Base-by-base conservation (phyloP, 2,329 filamentous ascomycete genomes). In the Pseudonectria foliicola region DNA sequence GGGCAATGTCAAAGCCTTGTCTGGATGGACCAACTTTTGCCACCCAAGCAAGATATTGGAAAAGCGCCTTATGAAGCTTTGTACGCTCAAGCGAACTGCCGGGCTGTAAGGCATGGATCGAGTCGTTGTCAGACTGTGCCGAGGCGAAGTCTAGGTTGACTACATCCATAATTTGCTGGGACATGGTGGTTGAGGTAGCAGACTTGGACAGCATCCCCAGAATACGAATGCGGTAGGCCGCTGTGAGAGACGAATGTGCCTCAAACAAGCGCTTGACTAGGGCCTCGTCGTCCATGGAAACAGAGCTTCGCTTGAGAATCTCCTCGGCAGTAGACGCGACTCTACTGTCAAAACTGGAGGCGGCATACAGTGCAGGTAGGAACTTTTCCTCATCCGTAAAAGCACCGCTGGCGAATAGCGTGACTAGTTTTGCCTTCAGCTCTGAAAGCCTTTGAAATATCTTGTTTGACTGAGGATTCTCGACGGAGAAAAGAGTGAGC, bases 241-340 rank as follows among this genome's bases (percentile, higher is more conserved):
- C 72, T n/a, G 80, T 79, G 0, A 80, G 67, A n/a, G 71, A 75
- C 28, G 81, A 78, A 55, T 95, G 93, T 2, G 88, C 71, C 4
- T 71, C 62, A 49, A 88, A 89, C 3, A 96, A 66, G 12, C 72
- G 67, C 37, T 73, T 63, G 3, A 94, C 69, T 2, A 88, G 60
- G 1, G 57, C 48, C 8, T 67, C 50, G 42, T 86, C 73, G 55
- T 96, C 90, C 16, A 95, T 65, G 7, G 84, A 78, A 7, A 85
- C 74, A 2, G 77, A 73, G 21, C 77, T 83, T 45, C 89, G 73
- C 61, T 95, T 98, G 45, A 96, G 62, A 31, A 93, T 76, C 49
- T 95, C 88, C 37, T 95, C 87, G 0, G 85, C 90, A n/a, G 86
- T 66, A n/a, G 83, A 78, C 10, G 85, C 80, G 25, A 95, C 80